A percentile compares a stretch with the other conserved stretches of the same genome.
These are phyloP conservation scores for Candolleomyces aberdarensis DNA, from an alignment of 768 basidiomycete species.

Conservation along the genomic window DNA sequence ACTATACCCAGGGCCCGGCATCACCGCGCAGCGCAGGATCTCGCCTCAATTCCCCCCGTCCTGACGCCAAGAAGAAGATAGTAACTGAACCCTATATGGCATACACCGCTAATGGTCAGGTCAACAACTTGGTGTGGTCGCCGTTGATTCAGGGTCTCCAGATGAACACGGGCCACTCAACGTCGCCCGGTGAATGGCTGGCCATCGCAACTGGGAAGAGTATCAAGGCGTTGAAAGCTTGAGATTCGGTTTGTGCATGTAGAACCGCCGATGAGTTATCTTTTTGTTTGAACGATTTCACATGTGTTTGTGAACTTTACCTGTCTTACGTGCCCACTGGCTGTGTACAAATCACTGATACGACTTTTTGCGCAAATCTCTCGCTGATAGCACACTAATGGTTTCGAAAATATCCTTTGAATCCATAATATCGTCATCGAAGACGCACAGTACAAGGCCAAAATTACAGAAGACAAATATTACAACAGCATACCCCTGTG, in stretches of 20 bases:
- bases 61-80: constrained; percentile 73
- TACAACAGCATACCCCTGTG: constrained; percentile 46
- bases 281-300: too few relatives aligned
- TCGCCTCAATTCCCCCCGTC: constrained; percentile 75
- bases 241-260: not conserved
- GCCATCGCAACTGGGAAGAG: constrained; percentile 80
- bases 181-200: constrained; percentile 81
- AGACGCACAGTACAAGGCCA: not conserved
- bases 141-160: constrained; percentile 75
- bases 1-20: constrained; percentile 55
- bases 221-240: constrained; percentile 76
- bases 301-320: too few relatives aligned
- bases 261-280: too few relatives aligned
- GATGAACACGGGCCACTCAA: constrained; percentile 71
- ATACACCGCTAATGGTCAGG: constrained; percentile 73
- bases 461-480: constrained; percentile 2
- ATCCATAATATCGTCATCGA: not conserved
- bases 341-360: too few relatives aligned
- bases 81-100: constrained; percentile 81
- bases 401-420: not conserved
- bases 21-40: constrained; percentile 72
- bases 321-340: too few relatives aligned
- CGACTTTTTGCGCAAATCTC: too few relatives aligned
- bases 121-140: constrained; percentile 89
- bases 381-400: too few relatives aligned